These are phyloP conservation scores for Cenchrus americanus DNA, from an alignment of 176 grass and related monocot genomes.

Conservation along the genomic window DNA sequence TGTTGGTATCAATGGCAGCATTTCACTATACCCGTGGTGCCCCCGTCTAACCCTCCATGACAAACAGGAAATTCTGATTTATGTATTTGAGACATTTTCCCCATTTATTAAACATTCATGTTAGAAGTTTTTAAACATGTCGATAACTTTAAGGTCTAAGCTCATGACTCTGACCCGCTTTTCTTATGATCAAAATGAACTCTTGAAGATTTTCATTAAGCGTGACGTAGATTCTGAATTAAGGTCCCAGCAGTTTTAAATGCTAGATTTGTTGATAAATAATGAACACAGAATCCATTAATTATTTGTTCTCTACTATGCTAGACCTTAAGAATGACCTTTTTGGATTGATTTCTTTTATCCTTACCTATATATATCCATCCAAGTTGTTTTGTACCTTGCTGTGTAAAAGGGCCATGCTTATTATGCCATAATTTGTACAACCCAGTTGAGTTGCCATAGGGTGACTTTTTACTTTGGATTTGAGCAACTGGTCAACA, in stretches of 20 bases:
- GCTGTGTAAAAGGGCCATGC: background rate
- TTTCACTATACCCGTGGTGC: background rate
- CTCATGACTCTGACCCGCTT: background rate
- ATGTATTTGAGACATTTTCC: background rate
- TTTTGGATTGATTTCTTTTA: background rate
- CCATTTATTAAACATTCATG: background rate
- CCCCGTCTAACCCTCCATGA: background rate
- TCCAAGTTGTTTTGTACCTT: background rate
- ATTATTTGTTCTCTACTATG: background rate
- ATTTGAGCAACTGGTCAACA: background rate
- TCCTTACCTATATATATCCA: background rate
- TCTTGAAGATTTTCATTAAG: background rate
- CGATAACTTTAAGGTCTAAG: background rate
- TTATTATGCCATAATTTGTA: background rate
- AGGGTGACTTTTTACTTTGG: background rate
- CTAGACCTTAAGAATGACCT: background rate
- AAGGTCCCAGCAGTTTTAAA: background rate
- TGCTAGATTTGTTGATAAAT: background rate
- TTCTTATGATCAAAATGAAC: background rate
- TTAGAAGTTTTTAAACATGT: background rate
- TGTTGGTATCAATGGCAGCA: background rate
- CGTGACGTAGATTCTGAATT: background rate
- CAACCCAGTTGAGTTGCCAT: background rate
- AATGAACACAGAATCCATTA: background rate
- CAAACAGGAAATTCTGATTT: background rate